These are phyloP conservation scores for Halenospora varia DNA, from an alignment of 495 filamentous ascomycete genomes.

Conservation along the genomic window DNA sequence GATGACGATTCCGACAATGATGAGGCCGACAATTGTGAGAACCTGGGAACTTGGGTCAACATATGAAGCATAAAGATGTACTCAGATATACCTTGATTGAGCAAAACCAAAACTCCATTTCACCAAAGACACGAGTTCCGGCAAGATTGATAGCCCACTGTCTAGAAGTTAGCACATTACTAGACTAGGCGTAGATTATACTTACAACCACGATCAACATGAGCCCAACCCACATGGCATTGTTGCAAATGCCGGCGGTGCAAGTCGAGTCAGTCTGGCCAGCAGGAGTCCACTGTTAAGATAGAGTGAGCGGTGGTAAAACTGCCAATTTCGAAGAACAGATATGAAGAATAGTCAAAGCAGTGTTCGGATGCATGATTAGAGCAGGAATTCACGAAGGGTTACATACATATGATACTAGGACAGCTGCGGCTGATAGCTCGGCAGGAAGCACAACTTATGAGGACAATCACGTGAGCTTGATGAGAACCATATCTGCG, in stretches of 20 bases:
- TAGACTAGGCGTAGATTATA: too few relatives aligned
- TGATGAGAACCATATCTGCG: slow-evolving; percentile 55
- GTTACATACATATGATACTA: not conserved
- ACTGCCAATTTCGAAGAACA: slow-evolving; percentile 23
- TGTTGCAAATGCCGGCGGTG: not conserved
- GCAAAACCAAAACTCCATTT: slow-evolving; percentile 52
- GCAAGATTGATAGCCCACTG: not conserved
- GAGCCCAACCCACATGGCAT: not conserved
- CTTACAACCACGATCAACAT: not conserved
- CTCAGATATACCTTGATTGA: slow-evolving; percentile 43
- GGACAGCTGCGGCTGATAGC: not conserved
- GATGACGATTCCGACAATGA: slow-evolving; percentile 46
- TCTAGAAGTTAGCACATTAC: too few relatives aligned
- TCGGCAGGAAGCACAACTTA: not conserved
- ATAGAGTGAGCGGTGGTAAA: slow-evolving; percentile 36
- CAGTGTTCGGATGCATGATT: slow-evolving; percentile 29
- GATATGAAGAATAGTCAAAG: not conserved
- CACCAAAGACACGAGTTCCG: slow-evolving; percentile 36
- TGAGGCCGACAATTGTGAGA: slow-evolving; percentile 46
- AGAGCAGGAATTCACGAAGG: slow-evolving; percentile 28
- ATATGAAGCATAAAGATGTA: too few relatives aligned
- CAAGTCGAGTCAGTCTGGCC: not conserved
- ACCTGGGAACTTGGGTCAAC: too few relatives aligned
- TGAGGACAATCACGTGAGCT: too few relatives aligned
- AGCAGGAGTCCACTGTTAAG: not conserved